A percentile compares a stretch with the other conserved stretches of the same genome.
phyloP scores from a whole-genome alignment of 129 eudicot species.

The Sambucus nigra region DNA sequence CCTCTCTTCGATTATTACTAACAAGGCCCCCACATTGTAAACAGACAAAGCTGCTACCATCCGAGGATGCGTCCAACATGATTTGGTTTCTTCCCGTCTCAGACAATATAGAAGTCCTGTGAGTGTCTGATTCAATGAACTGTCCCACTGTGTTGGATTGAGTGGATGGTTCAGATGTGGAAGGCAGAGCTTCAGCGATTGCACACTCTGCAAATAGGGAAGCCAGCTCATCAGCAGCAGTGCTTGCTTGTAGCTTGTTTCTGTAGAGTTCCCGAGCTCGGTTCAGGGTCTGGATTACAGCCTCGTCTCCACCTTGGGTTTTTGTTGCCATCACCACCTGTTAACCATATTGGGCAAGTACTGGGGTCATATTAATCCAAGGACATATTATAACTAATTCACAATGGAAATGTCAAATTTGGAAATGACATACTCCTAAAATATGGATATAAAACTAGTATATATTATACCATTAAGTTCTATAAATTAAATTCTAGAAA shows the following conservation, averaged over 20 bases:
- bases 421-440: too few relatives aligned
- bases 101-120: constrained; percentile 52
- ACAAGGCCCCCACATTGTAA: constrained; percentile 76
- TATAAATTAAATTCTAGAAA: too few relatives aligned
- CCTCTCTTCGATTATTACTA: constrained; percentile 59
- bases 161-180: constrained; percentile 9
- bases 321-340: constrained; percentile 74
- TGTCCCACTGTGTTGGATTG: constrained; percentile 6
- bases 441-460: too few relatives aligned
- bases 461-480: too few relatives aligned
- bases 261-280: constrained; percentile 68
- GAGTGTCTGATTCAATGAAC: constrained; percentile 31
- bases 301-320: constrained; percentile 58
- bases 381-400: not conserved
- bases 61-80: constrained; percentile 63
- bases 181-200: constrained; percentile 58
- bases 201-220: constrained; percentile 85
- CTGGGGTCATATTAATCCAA: not conserved
- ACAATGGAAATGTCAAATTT: too few relatives aligned
- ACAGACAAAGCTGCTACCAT: constrained; percentile 79
- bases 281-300: constrained; percentile 41
- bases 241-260: constrained; percentile 44
- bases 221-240: constrained; percentile 70
- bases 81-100: constrained; percentile 65
- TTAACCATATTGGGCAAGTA: not conserved